phyloP scores from a whole-genome alignment of 2,329 filamentous ascomycete genomes.

The Fusarium tricinctum region DNA sequence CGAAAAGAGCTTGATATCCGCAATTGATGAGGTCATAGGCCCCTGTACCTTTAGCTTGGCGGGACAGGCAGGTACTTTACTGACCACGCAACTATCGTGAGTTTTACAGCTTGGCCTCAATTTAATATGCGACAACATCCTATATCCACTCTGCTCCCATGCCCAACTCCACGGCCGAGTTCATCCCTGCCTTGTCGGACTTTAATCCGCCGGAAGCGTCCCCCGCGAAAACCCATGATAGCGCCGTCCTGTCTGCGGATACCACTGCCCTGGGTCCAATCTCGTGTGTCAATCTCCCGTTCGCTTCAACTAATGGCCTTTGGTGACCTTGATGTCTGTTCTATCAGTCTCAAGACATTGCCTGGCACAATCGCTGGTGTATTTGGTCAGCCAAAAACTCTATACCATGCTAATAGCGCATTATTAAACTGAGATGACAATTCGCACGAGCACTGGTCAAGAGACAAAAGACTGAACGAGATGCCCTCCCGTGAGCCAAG shows the following conservation, averaged over 20 bases:
- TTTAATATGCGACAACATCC: constrained; percentile 9
- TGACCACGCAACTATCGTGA: not conserved
- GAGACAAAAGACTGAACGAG: not conserved
- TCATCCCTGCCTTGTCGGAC: constrained; percentile 30
- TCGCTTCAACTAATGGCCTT: constrained; percentile 13
- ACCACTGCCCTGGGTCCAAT: constrained; percentile 28
- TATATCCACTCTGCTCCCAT: constrained; percentile 15
- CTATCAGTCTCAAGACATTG: not conserved
- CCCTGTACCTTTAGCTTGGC: not conserved
- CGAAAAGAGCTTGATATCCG: not conserved
- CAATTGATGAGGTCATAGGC: not conserved
- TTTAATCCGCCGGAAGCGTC: constrained; percentile 38
- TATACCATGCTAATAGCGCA: not conserved
- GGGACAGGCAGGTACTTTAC: too few species aligned
- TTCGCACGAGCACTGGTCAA: not conserved
- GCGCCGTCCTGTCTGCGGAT: constrained; percentile 36
- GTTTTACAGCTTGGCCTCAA: not conserved
- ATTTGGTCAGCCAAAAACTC: not conserved
- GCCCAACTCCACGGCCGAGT: constrained; percentile 2
- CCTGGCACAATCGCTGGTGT: not conserved
- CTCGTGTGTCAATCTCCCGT: constrained; percentile 41
- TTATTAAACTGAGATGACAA: too few species aligned
- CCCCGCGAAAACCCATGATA: constrained; percentile 34
- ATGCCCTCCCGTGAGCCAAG: constrained; percentile 6
- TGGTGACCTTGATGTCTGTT: constrained; percentile 1